phyloP scores from a whole-genome alignment of 2,329 filamentous ascomycete genomes.

The Paracorniculantispora psalliotae region DNA sequence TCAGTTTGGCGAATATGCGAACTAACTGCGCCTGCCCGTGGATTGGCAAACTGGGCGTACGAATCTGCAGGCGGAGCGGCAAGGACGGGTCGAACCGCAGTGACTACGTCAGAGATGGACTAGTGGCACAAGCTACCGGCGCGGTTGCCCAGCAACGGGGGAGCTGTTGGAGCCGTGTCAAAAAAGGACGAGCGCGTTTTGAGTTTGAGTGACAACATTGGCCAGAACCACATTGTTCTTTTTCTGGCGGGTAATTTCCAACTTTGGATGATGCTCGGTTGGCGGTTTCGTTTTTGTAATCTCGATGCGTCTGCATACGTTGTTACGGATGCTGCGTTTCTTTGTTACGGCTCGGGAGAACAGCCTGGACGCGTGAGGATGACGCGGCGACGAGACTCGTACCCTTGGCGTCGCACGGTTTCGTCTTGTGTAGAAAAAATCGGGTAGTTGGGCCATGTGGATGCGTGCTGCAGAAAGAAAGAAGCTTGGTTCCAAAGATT shows the following conservation, averaged over 20 bases:
- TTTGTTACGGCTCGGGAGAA: no score
- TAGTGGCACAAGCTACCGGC: not conserved
- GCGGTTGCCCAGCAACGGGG: conserved; percentile 5
- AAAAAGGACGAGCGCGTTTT: not conserved
- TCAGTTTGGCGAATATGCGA: not conserved
- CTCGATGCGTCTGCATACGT: not conserved
- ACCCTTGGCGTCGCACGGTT: not conserved
- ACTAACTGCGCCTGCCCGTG: not conserved
- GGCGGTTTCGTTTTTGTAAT: not conserved
- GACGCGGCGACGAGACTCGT: not conserved
- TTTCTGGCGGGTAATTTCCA: not conserved
- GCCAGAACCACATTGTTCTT: not conserved
- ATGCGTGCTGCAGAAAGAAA: conserved; percentile 3
- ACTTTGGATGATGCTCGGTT: not conserved
- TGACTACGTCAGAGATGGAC: conserved; percentile 9
- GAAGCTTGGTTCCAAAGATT: not conserved
- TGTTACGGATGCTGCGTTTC: no score
- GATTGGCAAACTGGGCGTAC: not conserved
- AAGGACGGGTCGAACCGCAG: conserved; percentile 11
- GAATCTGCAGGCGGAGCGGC: not conserved
- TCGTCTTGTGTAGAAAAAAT: not conserved
- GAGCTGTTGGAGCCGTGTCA: not conserved
- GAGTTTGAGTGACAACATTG: not conserved
- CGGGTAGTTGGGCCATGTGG: not conserved
- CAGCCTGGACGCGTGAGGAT: not conserved